A percentile compares a stretch with the other conserved stretches of the same genome.
These are phyloP conservation scores for Tephrocybe sp. DNA, from an alignment of 768 basidiomycete species.

Conservation along the genomic window DNA sequence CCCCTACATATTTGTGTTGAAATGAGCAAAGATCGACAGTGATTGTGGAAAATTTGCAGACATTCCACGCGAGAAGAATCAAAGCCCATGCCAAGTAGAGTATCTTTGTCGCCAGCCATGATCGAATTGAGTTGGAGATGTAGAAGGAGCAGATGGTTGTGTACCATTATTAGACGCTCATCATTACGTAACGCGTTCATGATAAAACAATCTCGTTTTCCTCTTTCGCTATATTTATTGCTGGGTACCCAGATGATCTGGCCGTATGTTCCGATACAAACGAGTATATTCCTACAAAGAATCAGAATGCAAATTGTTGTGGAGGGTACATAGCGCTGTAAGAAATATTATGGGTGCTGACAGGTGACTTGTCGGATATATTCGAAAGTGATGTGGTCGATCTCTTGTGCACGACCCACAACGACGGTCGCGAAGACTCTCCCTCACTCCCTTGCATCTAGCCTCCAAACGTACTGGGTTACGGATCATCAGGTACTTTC, in stretches of 20 bases:
- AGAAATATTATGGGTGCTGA: not conserved
- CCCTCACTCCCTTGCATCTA: not conserved
- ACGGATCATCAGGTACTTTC: not conserved
- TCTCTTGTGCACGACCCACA: constrained; percentile 17
- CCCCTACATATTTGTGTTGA: constrained; percentile 56
- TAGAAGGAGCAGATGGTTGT: not conserved
- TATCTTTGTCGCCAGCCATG: constrained; percentile 69
- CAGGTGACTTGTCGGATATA: constrained; percentile 19
- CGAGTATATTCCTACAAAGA: not conserved
- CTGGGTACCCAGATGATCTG: too few relatives aligned
- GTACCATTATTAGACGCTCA: constrained; percentile 11
- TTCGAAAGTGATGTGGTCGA: constrained; percentile 10
- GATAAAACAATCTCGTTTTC: not conserved
- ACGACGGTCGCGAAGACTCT: constrained; percentile 25
- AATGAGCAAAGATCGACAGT: constrained; percentile 5
- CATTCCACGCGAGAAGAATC: constrained; percentile 83
- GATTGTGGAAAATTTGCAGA: constrained; percentile 35
- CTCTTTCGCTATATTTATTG: too few relatives aligned
- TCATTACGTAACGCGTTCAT: constrained; percentile 7
- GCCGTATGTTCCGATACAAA: too few relatives aligned
- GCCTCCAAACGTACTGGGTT: not conserved
- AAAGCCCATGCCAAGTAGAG: constrained; percentile 85
- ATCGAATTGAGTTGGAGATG: not conserved
- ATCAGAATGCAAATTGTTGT: not conserved
- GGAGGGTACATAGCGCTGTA: not conserved